Evolutionary conservation across 2,329 filamentous ascomycete genomes (phyloP).

Genomic region (Arachnomyces sp.): DNA sequence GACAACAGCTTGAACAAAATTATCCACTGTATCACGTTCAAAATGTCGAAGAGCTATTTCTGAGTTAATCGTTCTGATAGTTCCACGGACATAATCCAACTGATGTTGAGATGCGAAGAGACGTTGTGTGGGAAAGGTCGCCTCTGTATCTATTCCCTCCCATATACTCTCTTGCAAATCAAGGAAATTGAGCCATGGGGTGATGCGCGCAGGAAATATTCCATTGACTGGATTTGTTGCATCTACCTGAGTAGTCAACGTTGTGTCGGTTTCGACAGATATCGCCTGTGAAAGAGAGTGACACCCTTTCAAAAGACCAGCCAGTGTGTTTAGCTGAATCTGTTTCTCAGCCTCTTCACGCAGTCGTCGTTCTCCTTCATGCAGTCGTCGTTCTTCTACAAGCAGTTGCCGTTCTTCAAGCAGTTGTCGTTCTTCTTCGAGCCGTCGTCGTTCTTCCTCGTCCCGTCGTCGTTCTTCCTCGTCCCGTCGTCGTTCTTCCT

Average conservation of each 20-base stretch:
- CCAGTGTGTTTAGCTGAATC: slow-evolving; percentile 5
- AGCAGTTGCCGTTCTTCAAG: not conserved
- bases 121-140: slow-evolving; percentile 5
- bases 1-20: slow-evolving; percentile 28
- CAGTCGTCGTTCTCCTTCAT: slow-evolving; percentile 1
- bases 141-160: slow-evolving; percentile 5
- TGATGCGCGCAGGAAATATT: slow-evolving; percentile 8
- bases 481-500: slow-evolving; percentile 18
- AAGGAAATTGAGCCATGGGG: slow-evolving; percentile 6
- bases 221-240: slow-evolving; percentile 10
- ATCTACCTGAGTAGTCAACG: slow-evolving; percentile 10
- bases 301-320: slow-evolving; percentile 6
- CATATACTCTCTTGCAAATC: slow-evolving; percentile 6
- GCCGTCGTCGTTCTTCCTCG: too few species aligned
- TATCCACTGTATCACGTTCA: slow-evolving; percentile 30
- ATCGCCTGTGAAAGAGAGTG: slow-evolving; percentile 10
- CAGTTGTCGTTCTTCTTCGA: slow-evolving; percentile 1
- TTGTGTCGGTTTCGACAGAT: slow-evolving; percentile 8
- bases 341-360: slow-evolving; percentile 5
- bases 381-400: not conserved
- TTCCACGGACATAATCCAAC: slow-evolving; percentile 8
- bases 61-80: slow-evolving; percentile 27
- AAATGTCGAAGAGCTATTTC: slow-evolving; percentile 29
- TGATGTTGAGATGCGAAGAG: slow-evolving; percentile 10
- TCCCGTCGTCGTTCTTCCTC: slow-evolving; percentile 15